These are phyloP conservation scores for Clavispora vitiphila DNA, from an alignment of 805 yeast genomes.

Conservation along the genomic window DNA sequence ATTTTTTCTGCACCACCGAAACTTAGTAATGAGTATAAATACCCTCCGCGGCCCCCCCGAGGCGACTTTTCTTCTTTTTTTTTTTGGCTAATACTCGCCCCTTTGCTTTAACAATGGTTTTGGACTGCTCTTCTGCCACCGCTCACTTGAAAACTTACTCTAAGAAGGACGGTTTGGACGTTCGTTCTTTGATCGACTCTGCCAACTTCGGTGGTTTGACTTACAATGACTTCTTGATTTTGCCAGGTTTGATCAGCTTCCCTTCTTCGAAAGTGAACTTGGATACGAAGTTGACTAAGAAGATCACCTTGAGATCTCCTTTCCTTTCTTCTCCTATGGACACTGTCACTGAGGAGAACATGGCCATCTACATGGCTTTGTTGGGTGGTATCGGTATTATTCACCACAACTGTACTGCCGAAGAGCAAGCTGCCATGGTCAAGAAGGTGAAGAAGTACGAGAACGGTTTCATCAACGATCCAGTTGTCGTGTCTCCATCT, in stretches of 20 bases:
- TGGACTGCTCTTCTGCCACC: conserved; percentile 55
- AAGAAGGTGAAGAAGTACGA: conserved; percentile 93
- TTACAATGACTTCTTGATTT: conserved; percentile 90
- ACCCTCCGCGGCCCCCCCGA: conserved; percentile 2
- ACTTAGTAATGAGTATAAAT: conserved; percentile 3
- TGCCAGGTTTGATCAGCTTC: conserved; percentile 92
- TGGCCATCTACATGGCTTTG: conserved; percentile 98
- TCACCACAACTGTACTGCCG: conserved; percentile 95
- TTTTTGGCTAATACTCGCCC: conserved; percentile 42
- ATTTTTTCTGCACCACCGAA: conserved; percentile 1
- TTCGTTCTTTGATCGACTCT: conserved; percentile 84
- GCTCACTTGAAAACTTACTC: conserved; percentile 61
- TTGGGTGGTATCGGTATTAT: conserved; percentile 98
- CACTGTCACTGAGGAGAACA: conserved; percentile 93
- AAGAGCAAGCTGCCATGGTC: conserved; percentile 98
- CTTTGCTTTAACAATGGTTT: conserved; percentile 24
- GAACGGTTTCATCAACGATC: conserved; percentile 95
- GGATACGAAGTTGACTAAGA: conserved; percentile 86
- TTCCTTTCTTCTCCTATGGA: conserved; percentile 99
- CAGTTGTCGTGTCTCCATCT: conserved; percentile 75
- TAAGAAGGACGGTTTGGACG: conserved; percentile 79
- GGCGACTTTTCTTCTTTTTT: conserved; percentile 16
- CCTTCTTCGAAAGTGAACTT: conserved; percentile 73
- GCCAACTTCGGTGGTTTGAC: conserved; percentile 90
- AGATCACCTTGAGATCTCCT: conserved; percentile 87